Percentiles rank a stretch among this genome's conserved stretches.
Evolutionary conservation across 208 protist species (phyloP).

Genomic region (Crithidia sp.): DNA sequence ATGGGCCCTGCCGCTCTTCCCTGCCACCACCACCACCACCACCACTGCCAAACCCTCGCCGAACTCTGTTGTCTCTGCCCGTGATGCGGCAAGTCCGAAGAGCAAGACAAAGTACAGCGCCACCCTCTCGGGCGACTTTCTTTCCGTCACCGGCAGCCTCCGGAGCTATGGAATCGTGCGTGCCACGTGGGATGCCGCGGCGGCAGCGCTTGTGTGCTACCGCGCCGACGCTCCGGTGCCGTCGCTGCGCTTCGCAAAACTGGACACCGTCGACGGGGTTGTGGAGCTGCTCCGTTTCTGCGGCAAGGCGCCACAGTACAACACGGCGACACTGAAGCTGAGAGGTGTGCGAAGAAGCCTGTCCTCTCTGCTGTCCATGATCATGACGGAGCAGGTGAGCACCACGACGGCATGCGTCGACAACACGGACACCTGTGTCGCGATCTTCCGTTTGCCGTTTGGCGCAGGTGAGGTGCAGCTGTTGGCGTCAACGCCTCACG

Average conservation of each 20-base stretch:
- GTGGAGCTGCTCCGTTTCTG: constrained; percentile 22
- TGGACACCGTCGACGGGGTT: constrained; percentile 19
- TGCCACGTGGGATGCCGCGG: constrained; percentile 14
- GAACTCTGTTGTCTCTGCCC: neutral
- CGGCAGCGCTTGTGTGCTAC: constrained; percentile 11
- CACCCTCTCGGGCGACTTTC: neutral
- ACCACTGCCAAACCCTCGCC: neutral
- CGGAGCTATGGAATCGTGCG: neutral
- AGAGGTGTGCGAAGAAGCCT: no score
- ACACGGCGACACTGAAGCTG: no score
- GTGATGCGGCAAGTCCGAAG: neutral
- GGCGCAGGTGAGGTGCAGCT: neutral
- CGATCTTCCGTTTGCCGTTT: constrained; percentile 9
- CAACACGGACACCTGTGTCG: neutral
- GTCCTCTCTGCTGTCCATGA: no score
- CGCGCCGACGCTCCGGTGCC: neutral
- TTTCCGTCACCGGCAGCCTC: constrained; percentile 20
- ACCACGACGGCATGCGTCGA: neutral
- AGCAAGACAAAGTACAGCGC: neutral
- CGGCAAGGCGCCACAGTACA: neutral
- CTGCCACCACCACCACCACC: no score
- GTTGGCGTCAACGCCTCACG: neutral
- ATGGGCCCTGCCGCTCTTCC: constrained; percentile 19
- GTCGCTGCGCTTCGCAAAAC: constrained; percentile 8
- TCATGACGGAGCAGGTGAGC: no score